Base-by-base conservation (phyloP, 2,329 filamentous ascomycete species). In the Colletotrichum siamense region DNA sequence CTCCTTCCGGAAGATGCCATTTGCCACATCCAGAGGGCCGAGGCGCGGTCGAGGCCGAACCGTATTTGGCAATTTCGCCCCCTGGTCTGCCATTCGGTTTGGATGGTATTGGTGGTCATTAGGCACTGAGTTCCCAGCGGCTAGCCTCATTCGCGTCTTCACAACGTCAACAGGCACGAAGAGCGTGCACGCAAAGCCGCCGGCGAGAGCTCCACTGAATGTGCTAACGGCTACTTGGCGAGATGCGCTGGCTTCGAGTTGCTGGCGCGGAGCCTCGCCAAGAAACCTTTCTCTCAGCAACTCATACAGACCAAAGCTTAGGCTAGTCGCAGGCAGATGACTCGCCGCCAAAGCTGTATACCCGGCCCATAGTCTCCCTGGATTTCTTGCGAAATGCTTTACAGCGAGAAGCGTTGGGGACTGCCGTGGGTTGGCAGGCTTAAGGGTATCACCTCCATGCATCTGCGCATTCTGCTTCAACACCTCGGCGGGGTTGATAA, bases 381-480 rank as follows among this genome's bases (percentile, higher is more conserved):
- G 71, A 39, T 24, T 39, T 16, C 26, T 73, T 1, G 26, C n/a
- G 9, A 73, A 73, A 22, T n/a, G 22, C 8, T 30, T 70, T 15
- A 73, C n/a, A 28, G 59, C 59, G 5, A 16, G 30, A 7, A 69
- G 7, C 8, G 57, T 73, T 6, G 71, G 65, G 3, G 66, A 73
- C 63, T 12, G 39, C 5, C 5, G 8, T 28, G 8, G 0, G 6
- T 49, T n/a, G 18, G 5, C 30, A 18, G 44, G 6, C 6, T 22
- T 22, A 34, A 4, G 36, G 26, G 22, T 52, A 63, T 34, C 44
- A 13, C n/a, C 65, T 32, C n/a, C 36, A n/a, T 65, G 69, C 8
- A 79, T 71, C 62, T 79, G 78, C 22, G 78, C 78, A 22, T 79
- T 79, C 73, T 79, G 78, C 65, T 79, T 79, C 44, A 79, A 24